Base-by-base conservation (phyloP, 2,329 filamentous ascomycete genomes). In the Mariannaea elegans region DNA sequence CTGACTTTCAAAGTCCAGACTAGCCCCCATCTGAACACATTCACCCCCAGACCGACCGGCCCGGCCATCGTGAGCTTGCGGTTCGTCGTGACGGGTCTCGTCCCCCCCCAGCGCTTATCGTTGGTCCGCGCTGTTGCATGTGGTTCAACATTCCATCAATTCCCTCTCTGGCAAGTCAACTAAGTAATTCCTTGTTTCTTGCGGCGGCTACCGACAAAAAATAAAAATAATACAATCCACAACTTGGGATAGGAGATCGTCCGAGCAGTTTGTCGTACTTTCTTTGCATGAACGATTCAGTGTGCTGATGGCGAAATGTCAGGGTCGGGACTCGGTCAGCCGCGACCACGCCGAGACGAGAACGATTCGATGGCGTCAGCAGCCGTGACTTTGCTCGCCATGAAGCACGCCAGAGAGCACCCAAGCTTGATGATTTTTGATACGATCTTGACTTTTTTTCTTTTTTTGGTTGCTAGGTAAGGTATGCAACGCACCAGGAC, bases 321-420 rank as follows among this genome's bases (percentile, higher is more conserved):
- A 47, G 47, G 27, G 41, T 42, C 51, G 48, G 48, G 34, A 51
- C n/a, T 21, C 24, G 49, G 49, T 39, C 49, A 32, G 31, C 5
- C 6, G 24, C 6, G 24, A 38, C 29, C 27, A n/a, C 9, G 18
- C n/a, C 27, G n/a, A 14, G 38, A 13, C 7, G 32, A 56, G 39
- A 31, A 27, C 7, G 29, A 59, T 24, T 29, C 31, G 29, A 66
- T 69, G 65, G 61, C 67, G 67, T 69, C 63, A 69, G 65, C 55
- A 50, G 50, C 52, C 27, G 24, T 47, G 61, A 48, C 21, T 36
- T 57, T 55, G 54, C 63, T 68, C 66, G 65, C 56, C 54, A 67
- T 61, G 36, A 32, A 59, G 56, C 56, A 59, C 50, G 56, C 50
- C 49, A 50, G 50, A 59, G 29, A 39, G 34, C 19, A 31, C 5